Conservation (phyloP, 768 basidiomycete genomes). For the Macrolepiota fuliginosa region DNA sequence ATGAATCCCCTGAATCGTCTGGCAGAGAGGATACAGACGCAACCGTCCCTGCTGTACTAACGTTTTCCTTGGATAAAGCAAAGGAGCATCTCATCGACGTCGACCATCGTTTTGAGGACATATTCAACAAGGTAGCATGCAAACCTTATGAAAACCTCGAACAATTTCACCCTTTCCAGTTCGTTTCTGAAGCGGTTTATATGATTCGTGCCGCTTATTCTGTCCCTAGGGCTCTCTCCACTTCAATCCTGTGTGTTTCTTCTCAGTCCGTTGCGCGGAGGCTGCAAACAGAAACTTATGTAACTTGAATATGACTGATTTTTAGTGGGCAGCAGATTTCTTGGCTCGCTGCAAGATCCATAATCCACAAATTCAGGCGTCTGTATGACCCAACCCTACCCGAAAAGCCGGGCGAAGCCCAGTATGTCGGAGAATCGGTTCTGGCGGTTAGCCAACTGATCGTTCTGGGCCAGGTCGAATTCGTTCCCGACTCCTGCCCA, state of each 20-base stretch:
- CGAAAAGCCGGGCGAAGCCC: constrained; percentile 40
- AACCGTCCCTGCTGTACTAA: constrained; percentile 66
- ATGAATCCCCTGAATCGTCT: constrained; percentile 2
- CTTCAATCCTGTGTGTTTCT: constrained; percentile 63
- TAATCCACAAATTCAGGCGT: constrained; percentile 75
- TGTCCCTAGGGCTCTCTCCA: constrained; percentile 55
- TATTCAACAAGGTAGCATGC: constrained; percentile 67
- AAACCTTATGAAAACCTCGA: constrained; percentile 77
- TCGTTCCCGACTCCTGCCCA: constrained; percentile 71
- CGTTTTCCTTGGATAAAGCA: constrained; percentile 77
- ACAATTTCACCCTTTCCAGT: constrained; percentile 82
- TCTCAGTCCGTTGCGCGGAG: not conserved
- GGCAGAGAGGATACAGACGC: constrained; percentile 19
- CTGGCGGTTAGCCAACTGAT: not conserved
- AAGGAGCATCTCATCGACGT: constrained; percentile 64
- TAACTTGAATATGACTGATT: not conserved
- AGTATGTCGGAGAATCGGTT: not conserved
- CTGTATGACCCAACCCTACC: constrained; percentile 74
- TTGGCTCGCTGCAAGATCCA: constrained; percentile 83
- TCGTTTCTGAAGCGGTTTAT: constrained; percentile 13
- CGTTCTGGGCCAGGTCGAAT: not conserved
- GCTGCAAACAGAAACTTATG: not conserved
- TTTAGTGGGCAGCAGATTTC: constrained; percentile 77
- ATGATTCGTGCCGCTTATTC: not conserved
- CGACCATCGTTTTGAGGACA: constrained; percentile 67